Evolutionary conservation across 2,329 filamentous ascomycete species (phyloP), one percentile per base, ranked within the genome.

Genomic region (Whalleya microplaca): DNA sequence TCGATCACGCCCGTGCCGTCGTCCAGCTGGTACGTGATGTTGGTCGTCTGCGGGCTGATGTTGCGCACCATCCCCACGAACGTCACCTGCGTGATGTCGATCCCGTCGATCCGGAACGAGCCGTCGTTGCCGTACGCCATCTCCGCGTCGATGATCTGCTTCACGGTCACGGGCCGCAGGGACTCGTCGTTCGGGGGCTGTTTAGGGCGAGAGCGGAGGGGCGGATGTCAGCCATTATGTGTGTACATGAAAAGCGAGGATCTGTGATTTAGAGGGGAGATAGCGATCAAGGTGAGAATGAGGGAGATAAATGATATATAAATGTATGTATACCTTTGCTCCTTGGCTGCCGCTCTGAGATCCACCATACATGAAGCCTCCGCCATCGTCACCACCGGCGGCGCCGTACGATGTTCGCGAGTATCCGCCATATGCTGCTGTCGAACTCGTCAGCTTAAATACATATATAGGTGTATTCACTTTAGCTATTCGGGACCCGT

Each of bases 1-100:
- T 99, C 96, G 67, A 97, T 88, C 59, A 87, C 82, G 58, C 92
- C 93, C 1, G 96, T 99, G 72, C 95, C 95, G 75, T 99, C 95
- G 76, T 99, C 95, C 67, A 99, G 80, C 69, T 88, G 90, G 82
- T 96, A 96, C 45, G 91, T 96, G 65, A 92, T 87, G 77, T 96
- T 96, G 64, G 94, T 97, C 41, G 89, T 84, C 77, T 96, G 92
- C n/a, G 84, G 83, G 71, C 86, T 90, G 75, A 97, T 87, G 75
- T 87, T 87, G 72, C 92, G 91, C 67, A 99, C 88, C 80, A 97
- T 94, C 50, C 91, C 95, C 58, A 99, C 86, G 65, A 98, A 88
- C 27, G 90, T 94, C 60, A 96, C 79, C 78, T 94, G 83, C 42
- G 87, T 88, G 59, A 93, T 80, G 62, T 89, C 84, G 45, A 81